These are phyloP conservation scores for Rhodomyrtus tomentosa DNA, from an alignment of 345 rosid genomes.

Conservation along the genomic window DNA sequence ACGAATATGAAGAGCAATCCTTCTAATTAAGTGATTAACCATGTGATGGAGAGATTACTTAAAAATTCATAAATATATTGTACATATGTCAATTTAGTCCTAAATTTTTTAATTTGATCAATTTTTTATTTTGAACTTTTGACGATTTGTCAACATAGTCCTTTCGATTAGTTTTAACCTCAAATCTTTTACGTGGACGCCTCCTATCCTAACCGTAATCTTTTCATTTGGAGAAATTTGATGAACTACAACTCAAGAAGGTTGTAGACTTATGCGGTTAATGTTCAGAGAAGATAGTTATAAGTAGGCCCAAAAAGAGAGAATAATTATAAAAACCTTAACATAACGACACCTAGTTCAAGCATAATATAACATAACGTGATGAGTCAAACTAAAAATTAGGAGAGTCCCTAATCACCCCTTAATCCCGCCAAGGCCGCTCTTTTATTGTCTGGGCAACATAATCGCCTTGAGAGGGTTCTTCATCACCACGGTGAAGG, in stretches of 20 bases:
- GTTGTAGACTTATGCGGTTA: not conserved
- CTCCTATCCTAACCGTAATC: not conserved
- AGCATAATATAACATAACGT: not conserved
- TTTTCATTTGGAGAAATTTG: not conserved
- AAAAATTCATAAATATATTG: not conserved
- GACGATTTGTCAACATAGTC: not conserved
- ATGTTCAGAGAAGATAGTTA: not conserved
- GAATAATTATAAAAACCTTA: not conserved
- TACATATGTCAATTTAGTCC: not conserved
- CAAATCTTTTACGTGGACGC: not conserved
- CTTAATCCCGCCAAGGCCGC: not conserved
- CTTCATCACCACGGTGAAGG: slow-evolving; percentile 93
- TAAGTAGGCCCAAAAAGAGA: not conserved
- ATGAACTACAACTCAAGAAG: not conserved
- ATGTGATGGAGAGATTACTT: no score
- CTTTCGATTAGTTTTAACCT: accelerated
- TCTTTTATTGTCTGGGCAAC: slow-evolving; percentile 26
- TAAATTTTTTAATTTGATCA: not conserved
- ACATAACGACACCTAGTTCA: not conserved
- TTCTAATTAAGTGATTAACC: not conserved
- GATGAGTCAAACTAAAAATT: not conserved
- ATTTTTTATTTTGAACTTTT: not conserved
- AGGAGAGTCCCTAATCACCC: not conserved
- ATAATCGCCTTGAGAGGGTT: slow-evolving; percentile 64
- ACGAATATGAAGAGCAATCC: not conserved